A percentile compares a stretch with the other conserved stretches of the same genome.
phyloP scores from a whole-genome alignment of 2,329 filamentous ascomycete species.

The Scortechinia acanthostroma region DNA sequence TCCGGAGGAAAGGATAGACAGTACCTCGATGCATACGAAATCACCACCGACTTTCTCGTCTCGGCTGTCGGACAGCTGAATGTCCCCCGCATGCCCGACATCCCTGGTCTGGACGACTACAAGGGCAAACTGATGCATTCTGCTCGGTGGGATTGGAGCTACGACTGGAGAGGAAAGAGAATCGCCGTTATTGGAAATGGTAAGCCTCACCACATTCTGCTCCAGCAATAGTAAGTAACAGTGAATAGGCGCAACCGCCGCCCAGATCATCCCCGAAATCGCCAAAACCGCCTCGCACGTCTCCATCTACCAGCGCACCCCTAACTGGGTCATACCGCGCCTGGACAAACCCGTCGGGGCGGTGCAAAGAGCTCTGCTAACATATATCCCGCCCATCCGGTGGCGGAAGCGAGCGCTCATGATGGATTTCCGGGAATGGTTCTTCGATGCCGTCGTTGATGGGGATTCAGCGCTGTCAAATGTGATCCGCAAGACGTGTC shows the following conservation, averaged over 20 bases:
- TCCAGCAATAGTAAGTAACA: constrained; percentile 8
- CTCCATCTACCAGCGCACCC: constrained; percentile 46
- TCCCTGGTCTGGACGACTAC: neutral
- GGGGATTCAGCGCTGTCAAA: constrained; percentile 26
- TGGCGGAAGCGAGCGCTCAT: constrained; percentile 37
- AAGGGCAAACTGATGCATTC: constrained; percentile 30
- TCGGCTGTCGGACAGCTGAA: constrained; percentile 53
- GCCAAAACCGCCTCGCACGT: constrained; percentile 37
- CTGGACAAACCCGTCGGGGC: constrained; percentile 34
- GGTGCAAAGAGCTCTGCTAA: constrained; percentile 29
- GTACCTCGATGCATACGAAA: constrained; percentile 38
- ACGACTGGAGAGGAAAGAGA: constrained; percentile 40
- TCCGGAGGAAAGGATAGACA: constrained; percentile 44
- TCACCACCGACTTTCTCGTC: constrained; percentile 45
- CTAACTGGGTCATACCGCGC: constrained; percentile 51
- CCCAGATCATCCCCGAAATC: constrained; percentile 50
- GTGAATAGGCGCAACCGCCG: constrained; percentile 40
- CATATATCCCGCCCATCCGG: constrained; percentile 38
- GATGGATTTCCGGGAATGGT: constrained; percentile 46
- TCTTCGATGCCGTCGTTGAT: constrained; percentile 32
- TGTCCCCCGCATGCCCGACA: constrained; percentile 23
- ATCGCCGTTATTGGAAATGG: constrained; percentile 49
- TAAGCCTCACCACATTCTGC: constrained; percentile 21
- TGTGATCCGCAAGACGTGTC: constrained; percentile 23
- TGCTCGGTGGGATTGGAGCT: constrained; percentile 53